Percentiles rank a stretch among this genome's conserved stretches.
Conservation (phyloP, 2,329 filamentous ascomycete genomes). For the Penicillium digitatum region DNA sequence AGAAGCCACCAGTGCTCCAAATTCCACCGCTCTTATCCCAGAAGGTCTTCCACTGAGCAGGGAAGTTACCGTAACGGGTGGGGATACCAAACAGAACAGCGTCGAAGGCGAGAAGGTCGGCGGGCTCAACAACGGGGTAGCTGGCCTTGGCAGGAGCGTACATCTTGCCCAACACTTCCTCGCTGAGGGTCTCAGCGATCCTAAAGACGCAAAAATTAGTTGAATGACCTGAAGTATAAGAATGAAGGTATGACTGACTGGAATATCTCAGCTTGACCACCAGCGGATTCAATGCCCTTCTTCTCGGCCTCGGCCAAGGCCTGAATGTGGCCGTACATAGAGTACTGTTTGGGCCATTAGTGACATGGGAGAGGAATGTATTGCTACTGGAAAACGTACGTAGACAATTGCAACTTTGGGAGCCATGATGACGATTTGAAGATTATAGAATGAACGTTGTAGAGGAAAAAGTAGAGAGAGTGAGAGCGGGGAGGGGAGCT, state of each 20-base stretch:
- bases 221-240: background rate
- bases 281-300: constrained; percentile 81
- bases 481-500: constrained; percentile 5
- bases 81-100: constrained; percentile 91
- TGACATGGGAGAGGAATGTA: constrained; percentile 9
- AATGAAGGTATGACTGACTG: constrained; percentile 53
- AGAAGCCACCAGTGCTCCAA: constrained; percentile 73
- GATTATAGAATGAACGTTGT: background rate
- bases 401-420: constrained; percentile 89
- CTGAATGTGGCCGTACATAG: constrained; percentile 87
- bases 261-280: constrained; percentile 75
- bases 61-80: constrained; percentile 95
- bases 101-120: constrained; percentile 70
- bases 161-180: constrained; percentile 87
- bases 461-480: background rate
- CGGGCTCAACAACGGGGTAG: constrained; percentile 60
- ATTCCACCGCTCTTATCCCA: constrained; percentile 87
- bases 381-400: constrained; percentile 51
- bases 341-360: constrained; percentile 60
- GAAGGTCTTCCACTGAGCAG: constrained; percentile 80
- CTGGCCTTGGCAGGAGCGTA: constrained; percentile 72
- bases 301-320: constrained; percentile 84
- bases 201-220: constrained; percentile 37
- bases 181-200: constrained; percentile 77
- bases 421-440: constrained; percentile 60